phyloP scores from a whole-genome alignment of 140 eudicot species.

The Flaveria floridana region DNA sequence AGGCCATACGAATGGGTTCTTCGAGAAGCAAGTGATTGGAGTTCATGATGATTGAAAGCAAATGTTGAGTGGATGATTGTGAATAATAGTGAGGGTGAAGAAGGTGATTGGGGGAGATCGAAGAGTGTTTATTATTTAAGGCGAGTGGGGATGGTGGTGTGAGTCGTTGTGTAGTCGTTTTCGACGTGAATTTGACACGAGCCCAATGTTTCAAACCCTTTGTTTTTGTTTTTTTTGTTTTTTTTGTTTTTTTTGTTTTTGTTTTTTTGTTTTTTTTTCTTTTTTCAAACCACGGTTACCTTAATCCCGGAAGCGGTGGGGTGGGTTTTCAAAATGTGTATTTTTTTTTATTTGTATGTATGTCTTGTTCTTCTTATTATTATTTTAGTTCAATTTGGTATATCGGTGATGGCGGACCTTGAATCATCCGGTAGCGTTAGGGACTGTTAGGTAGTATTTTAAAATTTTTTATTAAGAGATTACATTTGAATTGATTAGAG shows the following conservation, averaged over 20 bases:
- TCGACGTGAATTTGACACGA: constrained; percentile 34
- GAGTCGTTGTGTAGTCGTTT: constrained; percentile 40
- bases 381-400: no score
- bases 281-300: not conserved
- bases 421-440: no score
- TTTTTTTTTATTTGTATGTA: no score
- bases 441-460: no score
- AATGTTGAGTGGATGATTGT: not conserved
- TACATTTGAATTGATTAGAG: no score
- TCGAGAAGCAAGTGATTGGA: constrained; percentile 54
- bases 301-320: no score
- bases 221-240: no score
- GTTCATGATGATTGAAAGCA: constrained; percentile 29
- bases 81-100: not conserved
- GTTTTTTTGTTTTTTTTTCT: not conserved
- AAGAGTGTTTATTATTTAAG: constrained; percentile 8
- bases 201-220: constrained; percentile 22
- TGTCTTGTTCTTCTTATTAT: no score
- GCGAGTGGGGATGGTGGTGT: constrained; percentile 14
- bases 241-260: not conserved
- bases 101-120: constrained; percentile 9
- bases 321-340: no score
- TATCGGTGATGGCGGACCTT: no score
- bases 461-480: no score
- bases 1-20: constrained; percentile 60